Evolutionary conservation across 2,329 filamentous ascomycete species (phyloP), one percentile per base, ranked within the genome.

Genomic region (Aspergillus thermomutatus): DNA sequence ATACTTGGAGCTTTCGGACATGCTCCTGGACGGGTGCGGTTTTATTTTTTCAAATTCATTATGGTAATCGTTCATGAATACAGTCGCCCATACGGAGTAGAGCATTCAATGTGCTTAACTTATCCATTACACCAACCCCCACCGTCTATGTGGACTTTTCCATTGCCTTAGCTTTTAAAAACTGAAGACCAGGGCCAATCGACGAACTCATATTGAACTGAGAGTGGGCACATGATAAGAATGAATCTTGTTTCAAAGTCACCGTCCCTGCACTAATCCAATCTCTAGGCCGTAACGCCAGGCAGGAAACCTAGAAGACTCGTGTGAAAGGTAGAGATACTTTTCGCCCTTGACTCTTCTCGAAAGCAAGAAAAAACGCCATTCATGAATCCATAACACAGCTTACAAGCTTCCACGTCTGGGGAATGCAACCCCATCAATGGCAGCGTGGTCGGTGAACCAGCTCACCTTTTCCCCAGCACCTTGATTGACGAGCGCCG

Each of bases 371-470:
- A 14, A 46, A 6, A 14, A 46, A 21, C 21, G 19, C 5, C 43
- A 14, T 37, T 17, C 31, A 37, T 17, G 17, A 17, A 6, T 17
- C 14, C 14, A 37, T 14, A 17, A 37, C 6, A 45, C 43, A 14
- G 43, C 43, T 77, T 70, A 87, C 59, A 87, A 73, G 68, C 82
- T 88, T 21, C 89, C 87, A 65, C 89, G 87, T 70, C 89, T 83
- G 25, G 92, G 91, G 71, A 91, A 97, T 59, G 82, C 80, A 11
- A 99, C 90, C 4, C 91, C 92, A 69, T 96, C 88, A 11, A 95
- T 87, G 49, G 94, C 93, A 4, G 89, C 81, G 68, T 87, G 83
- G 72, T 97, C 94, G 46, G 92, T 91, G 72, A 99, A 97, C 94
- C 94, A 99, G 77, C 87, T 94, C 69, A 92, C 91, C 67, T 91